A percentile compares a stretch with the other conserved stretches of the same genome.
Conservation (phyloP, 495 filamentous ascomycete genomes). For the Penicillium malachiteum region DNA sequence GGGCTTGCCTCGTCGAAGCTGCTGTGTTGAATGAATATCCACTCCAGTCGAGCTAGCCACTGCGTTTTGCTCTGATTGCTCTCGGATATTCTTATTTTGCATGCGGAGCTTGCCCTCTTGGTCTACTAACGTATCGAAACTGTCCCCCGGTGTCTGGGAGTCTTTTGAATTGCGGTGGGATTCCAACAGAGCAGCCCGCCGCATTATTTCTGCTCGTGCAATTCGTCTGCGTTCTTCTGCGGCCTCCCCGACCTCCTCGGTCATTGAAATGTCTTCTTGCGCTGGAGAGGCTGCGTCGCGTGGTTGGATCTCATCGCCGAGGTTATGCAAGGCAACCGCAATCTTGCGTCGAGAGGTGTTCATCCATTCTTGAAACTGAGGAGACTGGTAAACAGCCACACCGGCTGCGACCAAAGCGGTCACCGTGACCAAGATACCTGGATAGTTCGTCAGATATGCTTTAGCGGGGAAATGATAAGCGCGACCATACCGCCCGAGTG, state of each 20-base stretch:
- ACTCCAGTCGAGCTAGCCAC: conserved; percentile 47
- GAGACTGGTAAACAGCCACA: conserved; percentile 81
- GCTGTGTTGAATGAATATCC: conserved; percentile 45
- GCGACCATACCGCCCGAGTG: conserved; percentile 28
- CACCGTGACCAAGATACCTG: conserved; percentile 76
- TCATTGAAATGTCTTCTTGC: conserved; percentile 50
- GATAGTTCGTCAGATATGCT: conserved; percentile 12
- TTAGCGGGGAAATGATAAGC: conserved; percentile 37
- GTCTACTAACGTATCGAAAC: conserved; percentile 57
- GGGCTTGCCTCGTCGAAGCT: conserved; percentile 59
- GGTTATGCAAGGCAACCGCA: conserved; percentile 70
- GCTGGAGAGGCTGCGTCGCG: conserved; percentile 18
- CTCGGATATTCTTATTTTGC: conserved; percentile 6
- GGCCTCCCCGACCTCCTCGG: conserved; percentile 57
- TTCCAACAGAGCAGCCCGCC: conserved; percentile 51
- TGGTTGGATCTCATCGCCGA: conserved; percentile 75
- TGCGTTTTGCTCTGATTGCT: conserved; percentile 3
- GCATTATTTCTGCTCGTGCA: conserved; percentile 72
- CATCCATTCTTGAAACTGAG: conserved; percentile 74
- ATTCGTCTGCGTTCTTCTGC: conserved; percentile 68
- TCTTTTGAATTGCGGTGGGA: conserved; percentile 30
- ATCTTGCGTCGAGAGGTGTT: conserved; percentile 75
- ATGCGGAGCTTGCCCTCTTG: conserved; percentile 47
- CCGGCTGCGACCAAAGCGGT: conserved; percentile 77
- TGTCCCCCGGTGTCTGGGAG: conserved; percentile 27